A percentile compares a stretch with the other conserved stretches of the same genome.
phyloP scores from a whole-genome alignment of 139 green algal genomes.

The Closterium sp. region DNA sequence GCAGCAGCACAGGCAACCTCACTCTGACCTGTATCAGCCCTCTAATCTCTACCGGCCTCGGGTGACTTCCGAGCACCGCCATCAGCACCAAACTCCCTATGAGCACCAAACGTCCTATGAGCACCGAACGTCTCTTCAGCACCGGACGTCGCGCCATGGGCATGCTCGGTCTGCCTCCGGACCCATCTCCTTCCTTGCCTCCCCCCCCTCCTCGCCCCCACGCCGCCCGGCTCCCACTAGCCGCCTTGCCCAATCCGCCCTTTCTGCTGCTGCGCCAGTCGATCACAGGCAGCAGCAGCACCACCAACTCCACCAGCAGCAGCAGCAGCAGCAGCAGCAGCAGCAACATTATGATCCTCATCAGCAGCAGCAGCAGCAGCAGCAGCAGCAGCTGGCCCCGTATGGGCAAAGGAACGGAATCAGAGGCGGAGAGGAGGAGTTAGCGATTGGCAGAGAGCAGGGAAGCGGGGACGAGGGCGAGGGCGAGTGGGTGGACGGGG shows the following conservation, averaged over 20 bases:
- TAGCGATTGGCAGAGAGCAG: background rate
- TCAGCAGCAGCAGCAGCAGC: background rate
- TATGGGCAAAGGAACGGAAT: background rate
- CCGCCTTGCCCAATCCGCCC: background rate
- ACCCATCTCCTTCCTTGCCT: background rate
- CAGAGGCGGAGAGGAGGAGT: too few relatives aligned
- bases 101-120: background rate
- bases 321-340: background rate
- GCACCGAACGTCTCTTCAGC: background rate
- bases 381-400: too few relatives aligned
- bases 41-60: too few relatives aligned
- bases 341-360: too few relatives aligned
- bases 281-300: background rate
- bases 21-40: background rate
- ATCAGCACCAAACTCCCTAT: background rate
- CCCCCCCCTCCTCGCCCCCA: background rate
- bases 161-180: background rate
- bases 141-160: background rate
- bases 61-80: too few relatives aligned
- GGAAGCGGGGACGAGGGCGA: background rate
- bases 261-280: background rate
- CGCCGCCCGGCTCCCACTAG: background rate
- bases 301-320: background rate
- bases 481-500: too few relatives aligned
- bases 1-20: background rate